Base-by-base conservation (phyloP, 176 grass and related monocot species). In the Triticum monococcum region DNA sequence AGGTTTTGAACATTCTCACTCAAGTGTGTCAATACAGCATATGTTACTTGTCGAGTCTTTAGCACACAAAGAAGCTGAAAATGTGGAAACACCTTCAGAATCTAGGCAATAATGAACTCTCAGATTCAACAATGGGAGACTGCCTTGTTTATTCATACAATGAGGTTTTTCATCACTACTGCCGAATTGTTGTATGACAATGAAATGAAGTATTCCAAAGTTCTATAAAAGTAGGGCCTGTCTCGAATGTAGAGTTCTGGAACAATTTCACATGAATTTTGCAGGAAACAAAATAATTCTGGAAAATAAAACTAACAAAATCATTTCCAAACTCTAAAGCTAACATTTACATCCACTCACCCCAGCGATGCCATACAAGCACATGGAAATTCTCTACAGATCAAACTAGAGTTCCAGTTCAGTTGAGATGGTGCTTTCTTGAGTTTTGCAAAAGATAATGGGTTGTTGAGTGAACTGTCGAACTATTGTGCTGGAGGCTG, bases 1-100 rank as follows among this genome's bases (percentile, higher is more conserved):
- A 98, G 93, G 79, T 98, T 88, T 89, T 98, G 86, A 69, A 98
- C 89, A 86, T 98, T 94, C 61, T 94, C 91, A 84, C 90, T 98
- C 63, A 95, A 81, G 83, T 98, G 96, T 67, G 88, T 92, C 83
- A 95, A 88, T 81, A 95, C 81, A 13, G 96, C 91, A 91, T 98
- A 94, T 81, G 96, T 95, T 69, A 98, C 93, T 89, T 98, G 96
- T 88, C 96, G 85, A 26, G 93, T 94, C 71, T 98, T 98, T 2
- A 98, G 91, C 65, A 91, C 93, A 71, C 70, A 81, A 26, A 95
- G 96, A 25, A 98, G 91, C 96, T 95, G 85, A 78, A 89, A 68
- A 71, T 72, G 28, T 59, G 12, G 14, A 86, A 60, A 76, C 5
- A 4, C 25, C 68, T 75, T 72, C 43, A 79, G 7, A 64, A 85